Evolutionary conservation across 805 yeast species (phyloP), one percentile per base, ranked within the genome.

Genomic region (Suhomyces canberraensis): DNA sequence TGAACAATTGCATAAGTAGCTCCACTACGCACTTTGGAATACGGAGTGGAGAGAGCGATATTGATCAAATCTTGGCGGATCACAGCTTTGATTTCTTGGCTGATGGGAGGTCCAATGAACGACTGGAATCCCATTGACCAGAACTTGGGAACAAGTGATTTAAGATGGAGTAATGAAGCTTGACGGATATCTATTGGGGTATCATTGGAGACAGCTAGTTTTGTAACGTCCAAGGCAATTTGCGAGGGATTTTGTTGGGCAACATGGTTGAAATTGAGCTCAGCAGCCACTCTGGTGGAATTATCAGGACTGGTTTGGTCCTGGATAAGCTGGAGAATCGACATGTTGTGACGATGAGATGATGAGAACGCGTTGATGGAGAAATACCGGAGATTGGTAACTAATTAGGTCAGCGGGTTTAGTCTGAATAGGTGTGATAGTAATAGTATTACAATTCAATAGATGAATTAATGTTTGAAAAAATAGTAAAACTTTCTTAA

Each of bases 71-170:
- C 55, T 1, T 61, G 45, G 40, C 95, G 70, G 4, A 85, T 66
- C 8, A 39, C 39, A 0, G 46, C 51, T 50, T 88, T 88, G 11
- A 69, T 61, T 0, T 71, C 74, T 33, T 71, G 78, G 8, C 62
- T 53, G 9, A 87, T 57, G 0, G 86, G 79, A 0, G 81, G 80
- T 0, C 95, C 95, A 13, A 65, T 57, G 54, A 76, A 90, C 11
- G 86, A 79, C 36, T 75, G 80, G 56, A 89, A 88, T 0, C 85
- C 95, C 6, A 89, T 76, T 11, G 89, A 78, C 98, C 98, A 90
- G 50, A 75, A 78, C 47, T 70, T 63, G 0, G 89, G 84, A 1
- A 86, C 82, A 13, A 82, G 56, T 36, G 84, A 69, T 50, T 84
- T 82, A 46, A 86, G 56, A 42, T 84, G 79, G 22, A 87, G 61